A percentile compares a stretch with the other conserved stretches of the same genome.
These are phyloP conservation scores for Fraxinus angustifolia DNA, from an alignment of 305 asterid genomes.

Conservation along the genomic window DNA sequence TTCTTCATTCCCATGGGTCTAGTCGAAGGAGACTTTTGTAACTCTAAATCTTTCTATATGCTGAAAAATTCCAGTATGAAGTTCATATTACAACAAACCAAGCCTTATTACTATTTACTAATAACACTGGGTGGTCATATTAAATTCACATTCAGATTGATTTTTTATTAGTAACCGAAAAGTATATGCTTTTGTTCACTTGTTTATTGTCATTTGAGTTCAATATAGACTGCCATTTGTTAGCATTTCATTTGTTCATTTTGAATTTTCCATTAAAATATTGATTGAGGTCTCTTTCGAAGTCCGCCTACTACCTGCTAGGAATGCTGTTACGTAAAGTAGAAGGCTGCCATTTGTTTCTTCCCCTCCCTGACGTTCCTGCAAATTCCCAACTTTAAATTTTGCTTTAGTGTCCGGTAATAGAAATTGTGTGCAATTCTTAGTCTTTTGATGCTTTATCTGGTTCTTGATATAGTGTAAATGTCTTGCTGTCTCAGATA, in stretches of 20 bases:
- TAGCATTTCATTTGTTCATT: not conserved
- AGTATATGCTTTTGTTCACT: not conserved
- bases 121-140: not conserved
- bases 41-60: not conserved
- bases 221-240: not conserved
- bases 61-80: not conserved
- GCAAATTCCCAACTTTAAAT: not conserved
- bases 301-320: not conserved
- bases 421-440: not conserved
- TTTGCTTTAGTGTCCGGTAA: not conserved
- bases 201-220: not conserved
- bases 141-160: not conserved
- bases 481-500: slow-evolving; percentile 45
- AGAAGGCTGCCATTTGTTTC: not conserved
- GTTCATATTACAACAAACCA: not conserved
- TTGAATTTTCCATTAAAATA: not conserved
- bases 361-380: not conserved
- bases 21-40: not conserved
- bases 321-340: not conserved
- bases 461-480: not conserved
- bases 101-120: not conserved
- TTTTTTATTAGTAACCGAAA: not conserved
- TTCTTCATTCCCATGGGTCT: not conserved
- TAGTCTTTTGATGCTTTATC: not conserved
- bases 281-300: not conserved